A percentile compares a stretch with the other conserved stretches of the same genome.
phyloP scores from a whole-genome alignment of 352 stramenopile species.

The Phytophthora crassamura region DNA sequence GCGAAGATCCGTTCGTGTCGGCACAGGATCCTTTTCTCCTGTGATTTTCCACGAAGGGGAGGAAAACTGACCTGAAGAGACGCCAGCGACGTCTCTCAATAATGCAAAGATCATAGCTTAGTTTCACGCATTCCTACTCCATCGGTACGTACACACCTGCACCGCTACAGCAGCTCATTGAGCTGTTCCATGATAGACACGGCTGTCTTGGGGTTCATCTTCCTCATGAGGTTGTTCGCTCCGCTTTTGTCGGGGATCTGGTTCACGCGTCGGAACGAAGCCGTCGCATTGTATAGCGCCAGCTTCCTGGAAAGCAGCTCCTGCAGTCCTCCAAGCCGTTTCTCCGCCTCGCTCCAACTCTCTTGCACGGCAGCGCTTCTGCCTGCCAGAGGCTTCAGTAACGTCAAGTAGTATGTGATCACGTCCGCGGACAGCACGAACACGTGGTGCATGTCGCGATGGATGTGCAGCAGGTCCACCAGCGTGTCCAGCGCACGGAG shows the following conservation, averaged over 20 bases:
- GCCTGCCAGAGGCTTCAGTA: conserved; percentile 33
- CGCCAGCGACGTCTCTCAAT: too few species aligned
- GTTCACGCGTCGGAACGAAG: conserved; percentile 36
- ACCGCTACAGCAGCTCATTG: conserved; percentile 48
- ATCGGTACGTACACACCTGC: conserved; percentile 1
- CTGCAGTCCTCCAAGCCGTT: conserved; percentile 54
- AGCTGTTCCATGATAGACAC: conserved; percentile 61
- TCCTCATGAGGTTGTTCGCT: conserved; percentile 56
- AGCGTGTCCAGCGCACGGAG: conserved; percentile 85
- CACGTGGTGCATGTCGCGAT: conserved; percentile 90
- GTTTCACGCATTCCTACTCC: background rate
- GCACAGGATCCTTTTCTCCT: too few species aligned
- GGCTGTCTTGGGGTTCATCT: conserved; percentile 74
- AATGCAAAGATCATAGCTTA: too few species aligned
- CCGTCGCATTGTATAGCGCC: conserved; percentile 59
- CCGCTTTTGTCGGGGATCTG: conserved; percentile 35
- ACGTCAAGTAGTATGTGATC: conserved; percentile 64
- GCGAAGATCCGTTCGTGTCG: too few species aligned
- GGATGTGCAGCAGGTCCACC: conserved; percentile 95
- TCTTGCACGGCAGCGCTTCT: conserved; percentile 29
- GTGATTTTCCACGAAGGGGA: too few species aligned
- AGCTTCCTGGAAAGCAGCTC: conserved; percentile 65
- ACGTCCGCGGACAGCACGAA: conserved; percentile 74
- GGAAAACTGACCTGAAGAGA: too few species aligned
- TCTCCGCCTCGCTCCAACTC: conserved; percentile 63